Evolutionary conservation across 768 basidiomycete genomes (phyloP).

Genomic region (Psilocybe tampanensis): DNA sequence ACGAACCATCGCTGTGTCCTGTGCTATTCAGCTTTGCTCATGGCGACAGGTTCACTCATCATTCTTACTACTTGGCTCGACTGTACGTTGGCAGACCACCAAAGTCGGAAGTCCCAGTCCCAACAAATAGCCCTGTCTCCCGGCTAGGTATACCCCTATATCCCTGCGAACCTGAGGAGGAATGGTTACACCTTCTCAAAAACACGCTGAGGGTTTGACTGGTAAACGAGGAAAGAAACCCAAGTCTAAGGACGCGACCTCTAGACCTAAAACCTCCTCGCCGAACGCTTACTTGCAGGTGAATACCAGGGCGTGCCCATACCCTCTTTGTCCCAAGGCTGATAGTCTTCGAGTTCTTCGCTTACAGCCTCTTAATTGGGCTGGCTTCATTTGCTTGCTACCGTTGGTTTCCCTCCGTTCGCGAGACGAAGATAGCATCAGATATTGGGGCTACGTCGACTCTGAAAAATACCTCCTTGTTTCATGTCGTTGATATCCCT

Average conservation of each 20-base stretch:
- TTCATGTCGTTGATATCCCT: constrained; percentile 46
- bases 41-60: too few species aligned
- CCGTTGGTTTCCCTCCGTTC: neutral
- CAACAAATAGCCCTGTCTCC: too few species aligned
- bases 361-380: constrained; percentile 1
- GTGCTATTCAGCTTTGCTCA: too few species aligned
- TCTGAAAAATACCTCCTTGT: neutral
- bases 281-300: neutral
- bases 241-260: neutral
- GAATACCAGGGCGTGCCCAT: too few species aligned
- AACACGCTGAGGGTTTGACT: neutral
- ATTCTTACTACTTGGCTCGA: neutral
- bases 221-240: neutral
- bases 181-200: neutral
- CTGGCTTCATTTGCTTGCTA: neutral
- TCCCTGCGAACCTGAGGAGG: neutral
- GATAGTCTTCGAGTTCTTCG: neutral
- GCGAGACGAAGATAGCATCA: neutral
- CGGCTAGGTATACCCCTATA: too few species aligned
- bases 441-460: neutral
- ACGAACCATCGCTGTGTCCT: too few species aligned
- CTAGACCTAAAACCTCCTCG: too few species aligned
- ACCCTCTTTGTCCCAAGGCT: neutral
- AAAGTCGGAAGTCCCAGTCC: too few species aligned
- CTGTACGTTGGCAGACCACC: too few species aligned